Conservation (phyloP, 768 basidiomycete genomes). For the Phylloporus sp. region DNA sequence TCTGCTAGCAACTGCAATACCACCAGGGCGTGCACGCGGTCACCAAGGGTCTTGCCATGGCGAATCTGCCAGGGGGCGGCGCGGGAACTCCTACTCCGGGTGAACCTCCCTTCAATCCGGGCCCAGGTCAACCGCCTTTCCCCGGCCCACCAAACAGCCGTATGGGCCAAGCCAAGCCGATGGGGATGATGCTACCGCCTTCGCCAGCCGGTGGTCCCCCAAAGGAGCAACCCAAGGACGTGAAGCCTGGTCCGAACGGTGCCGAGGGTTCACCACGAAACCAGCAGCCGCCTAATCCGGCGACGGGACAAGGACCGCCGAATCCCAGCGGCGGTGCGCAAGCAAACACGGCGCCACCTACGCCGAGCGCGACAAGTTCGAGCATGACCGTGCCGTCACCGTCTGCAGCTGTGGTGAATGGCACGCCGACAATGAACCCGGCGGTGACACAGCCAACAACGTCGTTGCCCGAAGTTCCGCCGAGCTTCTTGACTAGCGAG, state of each 20-base stretch:
- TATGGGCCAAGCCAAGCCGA: conserved; percentile 32
- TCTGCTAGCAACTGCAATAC: conserved; percentile 28
- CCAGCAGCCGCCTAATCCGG: conserved; percentile 26
- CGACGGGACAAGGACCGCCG: conserved; percentile 21
- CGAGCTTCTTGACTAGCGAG: conserved; percentile 28
- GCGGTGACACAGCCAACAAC: conserved; percentile 24
- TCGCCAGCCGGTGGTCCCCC: conserved; percentile 39
- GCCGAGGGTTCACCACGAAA: conserved; percentile 44
- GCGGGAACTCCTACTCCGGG: conserved; percentile 42
- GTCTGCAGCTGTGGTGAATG: conserved; percentile 30
- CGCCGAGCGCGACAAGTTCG: conserved; percentile 31
- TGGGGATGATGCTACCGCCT: conserved; percentile 48
- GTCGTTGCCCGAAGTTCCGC: conserved; percentile 25
- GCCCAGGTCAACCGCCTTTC: conserved; percentile 32
- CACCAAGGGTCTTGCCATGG: conserved; percentile 33
- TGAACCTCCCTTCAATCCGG: conserved; percentile 39
- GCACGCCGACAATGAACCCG: conserved; percentile 27
- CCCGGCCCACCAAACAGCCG: conserved; percentile 30
- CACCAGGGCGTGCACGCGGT: conserved; percentile 35
- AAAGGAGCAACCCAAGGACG: conserved; percentile 32
- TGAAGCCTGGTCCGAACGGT: conserved; percentile 25
- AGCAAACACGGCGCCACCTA: conserved; percentile 34
- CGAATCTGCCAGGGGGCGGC: conserved; percentile 28
- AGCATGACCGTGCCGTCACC: conserved; percentile 38
- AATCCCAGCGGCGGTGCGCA: conserved; percentile 16